These are phyloP conservation scores for Hanseniaspora jakobsenii DNA, from an alignment of 805 yeast genomes.

Conservation along the genomic window DNA sequence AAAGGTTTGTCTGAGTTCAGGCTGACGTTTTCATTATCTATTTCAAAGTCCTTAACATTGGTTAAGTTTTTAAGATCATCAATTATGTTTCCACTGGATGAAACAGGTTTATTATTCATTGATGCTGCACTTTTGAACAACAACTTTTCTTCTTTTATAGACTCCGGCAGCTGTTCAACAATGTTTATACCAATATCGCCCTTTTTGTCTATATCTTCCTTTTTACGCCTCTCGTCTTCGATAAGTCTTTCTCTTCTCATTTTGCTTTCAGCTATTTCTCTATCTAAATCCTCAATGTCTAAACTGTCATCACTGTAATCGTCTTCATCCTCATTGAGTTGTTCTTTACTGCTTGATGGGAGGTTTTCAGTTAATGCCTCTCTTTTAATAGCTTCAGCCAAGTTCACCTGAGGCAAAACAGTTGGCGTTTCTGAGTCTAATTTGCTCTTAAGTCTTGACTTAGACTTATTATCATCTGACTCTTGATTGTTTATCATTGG, in stretches of 20 bases:
- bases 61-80: background rate
- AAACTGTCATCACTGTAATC: constrained; percentile 11
- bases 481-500: no score
- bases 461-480: no score
- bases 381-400: background rate
- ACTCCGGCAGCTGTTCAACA: constrained; percentile 3
- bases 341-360: no score
- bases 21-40: background rate
- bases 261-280: constrained; percentile 13
- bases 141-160: constrained; percentile 1
- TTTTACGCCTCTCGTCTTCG: background rate
- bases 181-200: background rate
- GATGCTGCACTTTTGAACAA: constrained; percentile 14
- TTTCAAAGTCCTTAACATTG: background rate
- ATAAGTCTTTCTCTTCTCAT: constrained; percentile 7
- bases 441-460: no score
- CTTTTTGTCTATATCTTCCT: background rate
- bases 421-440: background rate
- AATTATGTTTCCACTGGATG: background rate
- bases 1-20: constrained; percentile 3
- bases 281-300: constrained; percentile 12
- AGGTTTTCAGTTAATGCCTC: no score
- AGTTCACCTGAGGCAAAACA: background rate
- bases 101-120: background rate
- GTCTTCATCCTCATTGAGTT: constrained; percentile 6